Percentiles rank a stretch among this genome's conserved stretches.
These are phyloP conservation scores for Alternaria longipes DNA, from an alignment of 2,329 filamentous ascomycete species.

Conservation along the genomic window DNA sequence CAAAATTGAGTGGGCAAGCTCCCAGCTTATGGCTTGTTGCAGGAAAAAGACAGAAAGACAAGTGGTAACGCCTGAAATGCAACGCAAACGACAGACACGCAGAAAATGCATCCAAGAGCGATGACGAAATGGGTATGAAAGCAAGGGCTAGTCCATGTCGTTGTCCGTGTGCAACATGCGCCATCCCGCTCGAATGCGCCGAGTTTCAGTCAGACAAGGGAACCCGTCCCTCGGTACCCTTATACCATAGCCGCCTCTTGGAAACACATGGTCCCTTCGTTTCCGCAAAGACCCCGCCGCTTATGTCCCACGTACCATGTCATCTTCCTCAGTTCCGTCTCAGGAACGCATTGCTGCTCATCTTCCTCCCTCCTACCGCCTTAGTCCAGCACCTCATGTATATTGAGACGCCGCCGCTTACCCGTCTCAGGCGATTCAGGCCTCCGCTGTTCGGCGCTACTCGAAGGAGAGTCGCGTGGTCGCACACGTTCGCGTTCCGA, in stretches of 20 bases:
- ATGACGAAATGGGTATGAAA: not conserved
- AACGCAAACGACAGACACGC: constrained; percentile 7
- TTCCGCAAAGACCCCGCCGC: not conserved
- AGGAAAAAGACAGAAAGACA: constrained; percentile 4
- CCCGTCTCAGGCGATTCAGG: constrained; percentile 45
- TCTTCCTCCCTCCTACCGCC: constrained; percentile 3
- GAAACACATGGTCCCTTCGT: constrained; percentile 9
- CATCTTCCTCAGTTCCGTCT: not conserved
- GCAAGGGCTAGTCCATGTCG: not conserved
- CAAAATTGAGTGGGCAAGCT: not conserved
- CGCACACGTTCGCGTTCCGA: constrained; percentile 36
- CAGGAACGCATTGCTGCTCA: constrained; percentile 5
- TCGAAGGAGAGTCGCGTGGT: constrained; percentile 41
- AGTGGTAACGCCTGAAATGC: constrained; percentile 11
- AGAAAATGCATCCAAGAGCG: not conserved
- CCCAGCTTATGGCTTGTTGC: not conserved
- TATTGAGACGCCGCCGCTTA: constrained; percentile 49
- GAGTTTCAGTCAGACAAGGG: constrained; percentile 19
- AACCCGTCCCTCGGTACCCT: constrained; percentile 12
- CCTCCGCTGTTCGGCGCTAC: constrained; percentile 29
- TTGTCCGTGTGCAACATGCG: constrained; percentile 10
- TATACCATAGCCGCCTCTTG: not conserved
- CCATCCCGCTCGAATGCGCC: constrained; percentile 5
- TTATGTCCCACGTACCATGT: not conserved
- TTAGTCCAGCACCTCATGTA: constrained; percentile 49